Evolutionary conservation across 1,284 basidiomycete species (phyloP).

Genomic region (Boletus sp.): DNA sequence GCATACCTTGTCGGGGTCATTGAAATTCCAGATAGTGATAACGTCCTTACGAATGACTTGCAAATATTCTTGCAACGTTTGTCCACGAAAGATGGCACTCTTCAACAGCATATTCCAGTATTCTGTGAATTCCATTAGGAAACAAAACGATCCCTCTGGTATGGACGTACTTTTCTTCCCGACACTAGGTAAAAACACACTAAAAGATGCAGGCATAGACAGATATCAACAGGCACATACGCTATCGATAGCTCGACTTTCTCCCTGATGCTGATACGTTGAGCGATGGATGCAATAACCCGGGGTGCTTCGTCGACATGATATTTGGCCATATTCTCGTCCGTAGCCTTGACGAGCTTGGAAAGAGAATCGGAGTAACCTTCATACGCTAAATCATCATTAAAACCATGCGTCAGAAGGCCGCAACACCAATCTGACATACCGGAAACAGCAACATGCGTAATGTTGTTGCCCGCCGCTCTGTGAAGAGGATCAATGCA

Average conservation of each 20-base stretch:
- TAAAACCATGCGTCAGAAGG: background rate
- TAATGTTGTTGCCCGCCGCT: slow-evolving; percentile 1
- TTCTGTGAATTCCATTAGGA: slow-evolving; percentile 12
- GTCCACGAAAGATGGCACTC: slow-evolving; percentile 21
- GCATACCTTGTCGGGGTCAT: slow-evolving; percentile 14
- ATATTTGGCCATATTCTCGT: slow-evolving; percentile 3
- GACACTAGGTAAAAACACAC: background rate
- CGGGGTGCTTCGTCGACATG: slow-evolving; percentile 5
- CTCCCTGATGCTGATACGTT: slow-evolving; percentile 21
- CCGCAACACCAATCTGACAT: background rate
- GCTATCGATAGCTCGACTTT: slow-evolving; percentile 21
- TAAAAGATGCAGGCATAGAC: background rate
- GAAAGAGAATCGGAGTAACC: slow-evolving; percentile 4
- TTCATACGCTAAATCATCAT: slow-evolving; percentile 1
- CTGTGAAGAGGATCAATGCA: slow-evolving; percentile 3
- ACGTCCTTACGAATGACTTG: slow-evolving; percentile 28
- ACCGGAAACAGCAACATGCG: slow-evolving; percentile 12
- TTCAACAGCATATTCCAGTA: slow-evolving; percentile 30
- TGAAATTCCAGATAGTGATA: slow-evolving; percentile 29
- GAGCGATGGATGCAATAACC: slow-evolving; percentile 14
- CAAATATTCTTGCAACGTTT: slow-evolving; percentile 21
- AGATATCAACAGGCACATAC: slow-evolving; percentile 4
- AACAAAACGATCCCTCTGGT: background rate
- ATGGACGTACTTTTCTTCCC: slow-evolving; percentile 15
- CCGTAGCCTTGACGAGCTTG: slow-evolving; percentile 4